Evolutionary conservation across 345 rosid genomes (phyloP).

Genomic region (Citropsis articulata): DNA sequence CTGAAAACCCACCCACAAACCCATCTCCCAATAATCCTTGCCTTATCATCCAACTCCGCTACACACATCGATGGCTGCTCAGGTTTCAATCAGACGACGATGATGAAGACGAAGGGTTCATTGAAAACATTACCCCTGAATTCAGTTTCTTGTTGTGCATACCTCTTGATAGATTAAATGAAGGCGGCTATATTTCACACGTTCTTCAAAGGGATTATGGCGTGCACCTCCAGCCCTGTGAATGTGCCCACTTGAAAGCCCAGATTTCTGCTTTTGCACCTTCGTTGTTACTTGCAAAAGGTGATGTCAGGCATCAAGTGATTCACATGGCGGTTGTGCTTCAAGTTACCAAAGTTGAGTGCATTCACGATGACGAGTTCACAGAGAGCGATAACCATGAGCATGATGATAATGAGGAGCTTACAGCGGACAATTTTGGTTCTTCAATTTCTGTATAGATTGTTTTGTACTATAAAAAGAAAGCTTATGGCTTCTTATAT

Average conservation of each 20-base stretch:
- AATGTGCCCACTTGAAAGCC: not conserved
- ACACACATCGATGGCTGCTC: not conserved
- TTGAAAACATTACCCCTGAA: not conserved
- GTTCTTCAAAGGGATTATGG: not conserved
- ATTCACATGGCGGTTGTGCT: not conserved
- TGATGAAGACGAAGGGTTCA: not conserved
- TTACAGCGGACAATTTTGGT: too few species aligned
- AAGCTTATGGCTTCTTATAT: too few species aligned
- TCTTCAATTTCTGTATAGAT: too few species aligned
- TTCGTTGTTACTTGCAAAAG: not conserved
- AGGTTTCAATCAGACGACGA: not conserved
- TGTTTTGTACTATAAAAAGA: too few species aligned
- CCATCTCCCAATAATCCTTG: not conserved
- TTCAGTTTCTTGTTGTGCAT: not conserved
- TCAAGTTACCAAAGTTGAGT: not conserved
- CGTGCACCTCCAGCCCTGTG: not conserved
- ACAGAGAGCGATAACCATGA: not conserved
- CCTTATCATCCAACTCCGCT: not conserved
- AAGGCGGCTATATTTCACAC: not conserved
- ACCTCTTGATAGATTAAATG: not conserved
- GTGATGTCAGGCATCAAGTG: not conserved
- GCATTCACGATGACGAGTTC: not conserved
- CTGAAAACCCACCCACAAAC: not conserved
- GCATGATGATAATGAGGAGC: too few species aligned
- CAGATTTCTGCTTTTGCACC: not conserved